Evolutionary conservation across 2,329 filamentous ascomycete genomes (phyloP).

Genomic region (Pezicula radicicola): DNA sequence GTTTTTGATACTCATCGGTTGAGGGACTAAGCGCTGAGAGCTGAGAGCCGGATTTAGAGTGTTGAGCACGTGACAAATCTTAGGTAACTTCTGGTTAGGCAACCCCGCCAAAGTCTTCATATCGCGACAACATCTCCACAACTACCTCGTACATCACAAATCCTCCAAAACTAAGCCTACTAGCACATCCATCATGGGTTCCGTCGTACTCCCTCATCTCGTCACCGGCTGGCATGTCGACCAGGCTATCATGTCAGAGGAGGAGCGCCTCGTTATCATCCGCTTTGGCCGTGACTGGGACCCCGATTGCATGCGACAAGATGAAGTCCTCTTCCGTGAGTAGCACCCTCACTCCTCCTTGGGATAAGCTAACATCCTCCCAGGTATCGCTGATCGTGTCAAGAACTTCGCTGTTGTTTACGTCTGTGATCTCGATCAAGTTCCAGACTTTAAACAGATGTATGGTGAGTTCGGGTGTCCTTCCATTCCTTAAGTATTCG

Average conservation of each 20-base stretch:
- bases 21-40: too few relatives aligned
- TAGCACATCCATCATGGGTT: conserved; percentile 47
- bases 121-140: too few relatives aligned
- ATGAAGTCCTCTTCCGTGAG: conserved; percentile 84
- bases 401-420: conserved; percentile 95
- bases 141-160: too few relatives aligned
- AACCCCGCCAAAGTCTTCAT: too few relatives aligned
- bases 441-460: conserved; percentile 95
- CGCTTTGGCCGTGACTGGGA: conserved; percentile 88
- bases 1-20: too few relatives aligned
- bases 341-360: conserved; percentile 1
- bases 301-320: conserved; percentile 76
- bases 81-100: too few relatives aligned
- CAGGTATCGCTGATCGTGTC: conserved; percentile 79
- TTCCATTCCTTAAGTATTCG: conserved; percentile 1
- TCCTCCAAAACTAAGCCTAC: too few relatives aligned
- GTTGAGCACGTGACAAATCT: too few relatives aligned
- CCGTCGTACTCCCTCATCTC: conserved; percentile 88
- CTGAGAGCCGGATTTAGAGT: too few relatives aligned
- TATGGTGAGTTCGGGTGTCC: conserved; percentile 54
- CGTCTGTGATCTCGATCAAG: conserved; percentile 86
- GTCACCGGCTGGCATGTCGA: conserved; percentile 96
- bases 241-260: conserved; percentile 85
- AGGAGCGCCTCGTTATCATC: conserved; percentile 90
- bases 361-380: neutral